These are phyloP conservation scores for Mrakia frigida DNA, from an alignment of 768 basidiomycete genomes.

Conservation along the genomic window DNA sequence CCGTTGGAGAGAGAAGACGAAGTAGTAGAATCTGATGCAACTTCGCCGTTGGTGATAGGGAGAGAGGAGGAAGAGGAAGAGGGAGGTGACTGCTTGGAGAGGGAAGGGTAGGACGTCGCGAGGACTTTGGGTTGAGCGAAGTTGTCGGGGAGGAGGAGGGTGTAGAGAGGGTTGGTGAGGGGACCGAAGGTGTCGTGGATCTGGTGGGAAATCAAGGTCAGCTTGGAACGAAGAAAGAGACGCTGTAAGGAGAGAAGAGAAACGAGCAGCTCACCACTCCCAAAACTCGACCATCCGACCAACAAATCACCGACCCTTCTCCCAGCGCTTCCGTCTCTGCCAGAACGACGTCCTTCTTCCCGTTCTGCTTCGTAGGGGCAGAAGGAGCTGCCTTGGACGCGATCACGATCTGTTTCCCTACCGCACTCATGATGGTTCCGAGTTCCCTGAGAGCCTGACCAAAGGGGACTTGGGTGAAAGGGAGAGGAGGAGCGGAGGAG, in stretches of 20 bases:
- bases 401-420: slow-evolving; percentile 26
- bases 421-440: slow-evolving; percentile 22
- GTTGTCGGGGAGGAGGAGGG: slow-evolving; percentile 27
- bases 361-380: not conserved
- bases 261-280: slow-evolving; percentile 25
- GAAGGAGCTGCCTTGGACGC: not conserved
- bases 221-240: not conserved
- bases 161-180: slow-evolving; percentile 24
- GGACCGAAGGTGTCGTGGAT: slow-evolving; percentile 33
- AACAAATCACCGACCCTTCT: slow-evolving; percentile 27
- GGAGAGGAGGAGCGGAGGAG: slow-evolving; percentile 18
- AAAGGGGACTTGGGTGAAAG: slow-evolving; percentile 18
- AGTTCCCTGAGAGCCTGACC: slow-evolving; percentile 21
- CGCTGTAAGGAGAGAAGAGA: not conserved
- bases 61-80: not conserved
- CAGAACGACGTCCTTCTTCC: slow-evolving; percentile 7
- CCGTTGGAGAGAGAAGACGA: not conserved
- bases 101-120: not conserved
- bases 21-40: not conserved
- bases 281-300: slow-evolving; percentile 30
- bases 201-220: not conserved
- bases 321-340: slow-evolving; percentile 14
- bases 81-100: not conserved
- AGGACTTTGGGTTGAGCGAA: slow-evolving; percentile 23
- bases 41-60: not conserved